Base-by-base conservation (phyloP, 2,329 filamentous ascomycete species). In the Colletotrichum incanum region DNA sequence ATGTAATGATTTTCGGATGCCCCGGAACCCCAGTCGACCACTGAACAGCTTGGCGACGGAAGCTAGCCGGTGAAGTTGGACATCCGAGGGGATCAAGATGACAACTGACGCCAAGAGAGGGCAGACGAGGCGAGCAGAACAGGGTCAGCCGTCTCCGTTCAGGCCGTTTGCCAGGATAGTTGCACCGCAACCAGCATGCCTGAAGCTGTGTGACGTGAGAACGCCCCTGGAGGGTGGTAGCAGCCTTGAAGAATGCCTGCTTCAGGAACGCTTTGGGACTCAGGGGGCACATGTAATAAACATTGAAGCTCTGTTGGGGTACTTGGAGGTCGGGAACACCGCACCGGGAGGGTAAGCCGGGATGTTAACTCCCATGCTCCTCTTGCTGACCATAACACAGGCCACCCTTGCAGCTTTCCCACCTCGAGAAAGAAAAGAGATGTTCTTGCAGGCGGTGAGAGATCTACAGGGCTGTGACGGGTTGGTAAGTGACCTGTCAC, bases 401-500 rank as follows among this genome's bases (percentile, higher is more conserved):
- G 58, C 45, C 4, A 64, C 28, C 70, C 70, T 55, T 60, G 50
- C 45, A 26, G 5, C 37, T 39, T 23, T 55, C 45, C 50, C 54
- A 37, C 18, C 26, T 39, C 37, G 39, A 47, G 65, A 39, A 43
- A 62, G 20, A 47, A 31, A 56, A 26, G n/a, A 41, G 23, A 39
- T 52, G 39, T 39, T 26, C 49, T 64, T 58, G 43, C 60, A 69
- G 65, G 70, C 70, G 70, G 70, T 72, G 70, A 69, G 47, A 54
- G 66, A 72, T 72, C 70, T 64, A 69, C 65, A 59, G 62, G 66
- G 54, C 70, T 72, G 65, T 47, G 34, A 63, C 54, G 41, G 34
- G 39, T 39, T 69, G 65, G 69, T 64, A 65, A 41, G 70, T 65
- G 70, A 72, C 60, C 16, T 70, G 39, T 72, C 70, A 72, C 26